These are phyloP conservation scores for Neurospora hispaniola DNA, from an alignment of 495 filamentous ascomycete species.

Conservation along the genomic window DNA sequence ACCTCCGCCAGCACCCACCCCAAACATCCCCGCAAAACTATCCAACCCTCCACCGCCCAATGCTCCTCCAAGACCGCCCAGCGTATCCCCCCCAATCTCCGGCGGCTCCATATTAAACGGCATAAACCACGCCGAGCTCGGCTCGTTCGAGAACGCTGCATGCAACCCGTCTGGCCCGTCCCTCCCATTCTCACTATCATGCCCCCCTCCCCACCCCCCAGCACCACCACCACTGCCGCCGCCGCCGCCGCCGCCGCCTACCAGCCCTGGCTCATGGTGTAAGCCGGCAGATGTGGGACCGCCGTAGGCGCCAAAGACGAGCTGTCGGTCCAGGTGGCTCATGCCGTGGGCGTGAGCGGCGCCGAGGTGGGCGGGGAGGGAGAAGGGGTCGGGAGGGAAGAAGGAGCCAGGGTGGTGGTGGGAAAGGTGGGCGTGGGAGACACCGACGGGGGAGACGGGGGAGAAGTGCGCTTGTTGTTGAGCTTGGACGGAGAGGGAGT, in stretches of 20 bases:
- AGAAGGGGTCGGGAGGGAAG: constrained; percentile 37
- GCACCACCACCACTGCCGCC: constrained; percentile 5
- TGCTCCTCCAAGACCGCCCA: constrained; percentile 8
- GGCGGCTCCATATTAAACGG: constrained; percentile 86
- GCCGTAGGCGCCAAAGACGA: constrained; percentile 69
- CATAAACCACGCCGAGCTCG: constrained; percentile 82
- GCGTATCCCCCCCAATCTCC: constrained; percentile 42
- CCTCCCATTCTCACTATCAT: neutral
- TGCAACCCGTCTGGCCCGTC: constrained; percentile 8
- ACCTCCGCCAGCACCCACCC: constrained; percentile 15
- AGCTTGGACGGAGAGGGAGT: constrained; percentile 25
- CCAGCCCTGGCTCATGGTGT: constrained; percentile 7
- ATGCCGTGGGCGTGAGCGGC: constrained; percentile 32
- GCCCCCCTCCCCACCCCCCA: constrained; percentile 6
- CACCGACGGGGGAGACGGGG: constrained; percentile 34
- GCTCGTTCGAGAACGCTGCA: constrained; percentile 25
- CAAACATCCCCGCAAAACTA: constrained; percentile 31
- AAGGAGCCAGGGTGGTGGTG: constrained; percentile 29
- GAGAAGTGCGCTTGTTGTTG: constrained; percentile 28
- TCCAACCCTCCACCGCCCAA: constrained; percentile 26
- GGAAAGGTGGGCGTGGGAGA: constrained; percentile 26
- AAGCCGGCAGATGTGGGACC: constrained; percentile 13
- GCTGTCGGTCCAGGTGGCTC: constrained; percentile 62
- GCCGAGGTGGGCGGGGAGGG: constrained; percentile 18
- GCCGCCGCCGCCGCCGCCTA: constrained; percentile 13